Evolutionary conservation across 2,329 filamentous ascomycete genomes (phyloP).

Genomic region (Neonectria sp.): DNA sequence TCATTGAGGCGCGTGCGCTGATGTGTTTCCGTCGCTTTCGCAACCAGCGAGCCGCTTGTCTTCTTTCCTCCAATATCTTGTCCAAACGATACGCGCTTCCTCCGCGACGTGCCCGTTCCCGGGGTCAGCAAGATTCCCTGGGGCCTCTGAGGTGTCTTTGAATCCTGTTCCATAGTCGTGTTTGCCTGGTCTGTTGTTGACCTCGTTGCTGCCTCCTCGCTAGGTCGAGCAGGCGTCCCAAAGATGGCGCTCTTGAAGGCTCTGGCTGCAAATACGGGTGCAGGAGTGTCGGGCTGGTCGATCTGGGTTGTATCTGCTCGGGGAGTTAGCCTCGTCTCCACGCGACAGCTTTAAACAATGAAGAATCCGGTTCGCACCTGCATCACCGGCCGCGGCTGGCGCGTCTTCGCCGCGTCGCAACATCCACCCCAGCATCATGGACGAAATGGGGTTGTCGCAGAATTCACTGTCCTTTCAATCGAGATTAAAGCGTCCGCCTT

Average conservation of each 20-base stretch:
- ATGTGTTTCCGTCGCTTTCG: slow-evolving; percentile 43
- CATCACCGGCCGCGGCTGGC: slow-evolving; percentile 50
- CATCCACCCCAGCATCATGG: slow-evolving; percentile 73
- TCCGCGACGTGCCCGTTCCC: slow-evolving; percentile 71
- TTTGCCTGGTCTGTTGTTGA: slow-evolving; percentile 44
- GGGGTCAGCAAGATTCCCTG: slow-evolving; percentile 76
- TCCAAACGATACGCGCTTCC: slow-evolving; percentile 77
- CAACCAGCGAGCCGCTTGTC: slow-evolving; percentile 54
- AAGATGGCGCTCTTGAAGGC: slow-evolving; percentile 76
- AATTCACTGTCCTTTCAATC: slow-evolving; percentile 17
- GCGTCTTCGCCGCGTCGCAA: slow-evolving; percentile 62
- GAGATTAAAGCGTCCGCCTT: slow-evolving; percentile 28
- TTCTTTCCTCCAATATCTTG: slow-evolving; percentile 66
- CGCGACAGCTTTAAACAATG: not conserved
- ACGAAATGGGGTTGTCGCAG: slow-evolving; percentile 1
- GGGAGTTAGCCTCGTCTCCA: slow-evolving; percentile 4
- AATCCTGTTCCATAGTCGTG: slow-evolving; percentile 45
- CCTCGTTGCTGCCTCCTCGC: slow-evolving; percentile 50
- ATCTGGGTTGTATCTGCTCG: slow-evolving; percentile 60
- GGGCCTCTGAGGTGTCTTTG: slow-evolving; percentile 65
- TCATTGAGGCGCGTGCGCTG: slow-evolving; percentile 62
- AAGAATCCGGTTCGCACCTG: slow-evolving; percentile 43
- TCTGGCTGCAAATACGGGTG: slow-evolving; percentile 76
- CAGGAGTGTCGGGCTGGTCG: slow-evolving; percentile 75
- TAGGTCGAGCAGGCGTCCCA: slow-evolving; percentile 66